phyloP scores from a whole-genome alignment of 2,329 filamentous ascomycete species.

The Neobulgaria alba region DNA sequence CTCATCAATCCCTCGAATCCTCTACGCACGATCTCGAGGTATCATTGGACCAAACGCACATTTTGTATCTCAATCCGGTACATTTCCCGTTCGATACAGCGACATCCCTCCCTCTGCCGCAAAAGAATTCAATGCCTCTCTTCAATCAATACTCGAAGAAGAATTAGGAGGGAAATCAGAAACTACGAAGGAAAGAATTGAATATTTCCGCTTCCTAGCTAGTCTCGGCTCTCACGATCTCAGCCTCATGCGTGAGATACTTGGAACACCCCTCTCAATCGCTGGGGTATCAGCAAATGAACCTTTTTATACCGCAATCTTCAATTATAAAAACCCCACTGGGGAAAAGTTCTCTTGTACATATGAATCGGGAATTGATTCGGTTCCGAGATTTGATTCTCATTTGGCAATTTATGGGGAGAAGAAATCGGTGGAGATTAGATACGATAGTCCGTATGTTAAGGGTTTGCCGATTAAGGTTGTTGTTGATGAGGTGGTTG shows the following conservation, averaged over 20 bases:
- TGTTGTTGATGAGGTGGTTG: conserved; percentile 35
- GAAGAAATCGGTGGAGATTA: conserved; percentile 44
- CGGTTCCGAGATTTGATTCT: conserved; percentile 44
- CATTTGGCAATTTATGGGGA: conserved; percentile 43
- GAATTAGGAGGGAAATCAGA: conserved; percentile 27
- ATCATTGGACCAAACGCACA: conserved; percentile 46
- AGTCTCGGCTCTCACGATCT: conserved; percentile 46
- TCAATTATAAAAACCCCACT: conserved; percentile 32
- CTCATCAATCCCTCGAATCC: conserved; percentile 39
- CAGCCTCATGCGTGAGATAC: conserved; percentile 42
- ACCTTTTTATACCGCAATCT: conserved; percentile 36
- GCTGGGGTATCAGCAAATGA: conserved; percentile 36
- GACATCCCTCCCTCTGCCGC: conserved; percentile 31
- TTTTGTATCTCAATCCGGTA: conserved; percentile 41
- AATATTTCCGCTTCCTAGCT: conserved; percentile 36
- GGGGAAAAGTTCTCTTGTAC: conserved; percentile 38
- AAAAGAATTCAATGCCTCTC: conserved; percentile 15
- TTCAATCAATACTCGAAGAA: conserved; percentile 24
- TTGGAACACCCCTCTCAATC: conserved; percentile 41
- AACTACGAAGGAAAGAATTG: conserved; percentile 23
- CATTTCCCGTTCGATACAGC: conserved; percentile 35
- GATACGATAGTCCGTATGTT: conserved; percentile 50
- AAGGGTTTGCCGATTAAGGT: conserved; percentile 40
- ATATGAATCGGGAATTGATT: conserved; percentile 49
- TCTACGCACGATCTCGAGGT: conserved; percentile 44